These are phyloP conservation scores for Lentinula sp. DNA, from an alignment of 768 basidiomycete species.

Conservation along the genomic window DNA sequence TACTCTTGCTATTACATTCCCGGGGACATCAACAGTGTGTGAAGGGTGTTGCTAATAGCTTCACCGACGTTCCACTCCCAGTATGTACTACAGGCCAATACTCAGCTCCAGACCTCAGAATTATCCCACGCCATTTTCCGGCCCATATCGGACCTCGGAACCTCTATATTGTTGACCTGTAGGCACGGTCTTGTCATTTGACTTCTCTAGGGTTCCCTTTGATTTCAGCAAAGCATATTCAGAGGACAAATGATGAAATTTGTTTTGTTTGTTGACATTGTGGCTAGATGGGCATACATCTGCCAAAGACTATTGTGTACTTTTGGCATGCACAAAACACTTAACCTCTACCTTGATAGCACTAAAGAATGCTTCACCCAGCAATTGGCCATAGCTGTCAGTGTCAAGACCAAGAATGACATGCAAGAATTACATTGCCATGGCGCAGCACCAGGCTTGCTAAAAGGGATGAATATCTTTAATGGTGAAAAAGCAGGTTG, in stretches of 20 bases:
- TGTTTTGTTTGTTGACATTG: constrained; percentile 26
- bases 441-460: constrained; percentile 40
- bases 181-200: no score
- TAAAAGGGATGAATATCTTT: constrained; percentile 8
- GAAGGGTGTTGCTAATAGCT: no score
- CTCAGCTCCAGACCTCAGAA: no score
- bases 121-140: no score
- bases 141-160: no score
- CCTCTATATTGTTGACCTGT: no score
- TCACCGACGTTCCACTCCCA: no score
- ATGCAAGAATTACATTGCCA: constrained; percentile 30
- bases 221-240: constrained; percentile 20
- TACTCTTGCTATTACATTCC: no score
- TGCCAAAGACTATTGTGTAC: constrained; percentile 7
- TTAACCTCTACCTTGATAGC: constrained; percentile 22
- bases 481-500: not conserved
- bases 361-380: constrained; percentile 32
- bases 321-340: not conserved
- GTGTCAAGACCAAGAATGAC: constrained; percentile 33
- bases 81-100: no score
- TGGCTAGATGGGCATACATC: constrained; percentile 34
- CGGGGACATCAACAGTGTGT: no score
- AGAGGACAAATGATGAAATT: constrained; percentile 33
- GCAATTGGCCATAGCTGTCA: constrained; percentile 30
- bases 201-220: constrained; percentile 18